Evolutionary conservation across 352 stramenopile species (phyloP).

Genomic region (Globisporangium parvum): DNA sequence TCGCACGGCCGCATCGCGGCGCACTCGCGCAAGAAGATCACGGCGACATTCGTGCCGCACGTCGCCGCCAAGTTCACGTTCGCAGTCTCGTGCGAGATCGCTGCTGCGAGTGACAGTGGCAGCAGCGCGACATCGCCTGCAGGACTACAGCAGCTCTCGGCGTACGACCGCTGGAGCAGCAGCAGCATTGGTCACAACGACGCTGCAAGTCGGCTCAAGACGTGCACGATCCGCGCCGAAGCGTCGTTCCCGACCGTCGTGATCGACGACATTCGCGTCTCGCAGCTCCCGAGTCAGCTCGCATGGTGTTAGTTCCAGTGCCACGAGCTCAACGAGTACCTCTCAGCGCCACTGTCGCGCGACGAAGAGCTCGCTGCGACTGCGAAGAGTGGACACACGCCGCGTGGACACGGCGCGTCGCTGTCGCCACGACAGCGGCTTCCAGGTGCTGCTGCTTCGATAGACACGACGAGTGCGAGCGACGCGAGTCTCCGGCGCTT

Average conservation of each 20-base stretch:
- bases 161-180: conserved; percentile 20
- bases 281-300: conserved; percentile 37
- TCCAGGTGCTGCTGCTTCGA: too few species aligned
- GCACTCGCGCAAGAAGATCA: conserved; percentile 71
- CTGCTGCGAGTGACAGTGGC: neutral
- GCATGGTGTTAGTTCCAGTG: conserved; percentile 76
- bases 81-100: conserved; percentile 48
- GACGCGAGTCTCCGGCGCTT: conserved; percentile 35
- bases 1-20: conserved; percentile 57
- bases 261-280: conserved; percentile 77
- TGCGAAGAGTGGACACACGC: neutral
- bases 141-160: conserved; percentile 1
- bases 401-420: conserved; percentile 5
- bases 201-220: neutral
- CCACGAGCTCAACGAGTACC: conserved; percentile 62
- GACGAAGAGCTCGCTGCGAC: conserved; percentile 28
- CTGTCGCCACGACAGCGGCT: conserved; percentile 11
- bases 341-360: conserved; percentile 43
- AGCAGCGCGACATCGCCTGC: neutral
- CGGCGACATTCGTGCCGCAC: conserved; percentile 64
- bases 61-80: conserved; percentile 70
- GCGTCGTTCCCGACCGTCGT: conserved; percentile 86
- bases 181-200: neutral
- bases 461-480: neutral
- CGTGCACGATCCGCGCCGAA: conserved; percentile 51